Evolutionary conservation across 2,329 filamentous ascomycete genomes (phyloP).

Genomic region (Pestalotiopsis sp.): DNA sequence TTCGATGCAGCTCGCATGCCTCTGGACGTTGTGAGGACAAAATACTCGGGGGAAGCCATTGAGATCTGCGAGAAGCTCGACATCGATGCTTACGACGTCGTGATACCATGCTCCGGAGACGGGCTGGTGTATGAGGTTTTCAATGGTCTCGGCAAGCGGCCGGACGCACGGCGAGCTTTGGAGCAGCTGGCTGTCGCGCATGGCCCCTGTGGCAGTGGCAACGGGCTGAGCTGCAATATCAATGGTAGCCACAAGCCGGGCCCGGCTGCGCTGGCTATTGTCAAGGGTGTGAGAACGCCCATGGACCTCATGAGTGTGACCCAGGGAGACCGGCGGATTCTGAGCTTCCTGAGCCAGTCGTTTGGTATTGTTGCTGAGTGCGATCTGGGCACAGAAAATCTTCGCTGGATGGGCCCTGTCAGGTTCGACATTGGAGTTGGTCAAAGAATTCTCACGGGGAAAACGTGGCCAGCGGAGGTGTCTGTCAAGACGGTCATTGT

Average conservation of each 20-base stretch:
- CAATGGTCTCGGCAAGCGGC: slow-evolving; percentile 81
- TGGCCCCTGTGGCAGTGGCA: slow-evolving; percentile 90
- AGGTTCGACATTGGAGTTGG: slow-evolving; percentile 86
- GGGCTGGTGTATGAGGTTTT: slow-evolving; percentile 92
- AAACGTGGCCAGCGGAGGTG: slow-evolving; percentile 85
- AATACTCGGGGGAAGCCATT: slow-evolving; percentile 73
- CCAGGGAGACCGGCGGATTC: slow-evolving; percentile 70
- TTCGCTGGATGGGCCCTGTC: slow-evolving; percentile 88
- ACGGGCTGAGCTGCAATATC: slow-evolving; percentile 89
- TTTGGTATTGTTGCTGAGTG: slow-evolving; percentile 88
- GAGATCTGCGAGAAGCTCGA: slow-evolving; percentile 77
- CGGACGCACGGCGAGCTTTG: slow-evolving; percentile 75
- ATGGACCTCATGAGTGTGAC: slow-evolving; percentile 88
- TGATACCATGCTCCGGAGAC: slow-evolving; percentile 90
- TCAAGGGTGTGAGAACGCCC: slow-evolving; percentile 84
- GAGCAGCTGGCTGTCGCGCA: slow-evolving; percentile 79
- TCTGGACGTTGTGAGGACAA: slow-evolving; percentile 73
- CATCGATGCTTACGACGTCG: slow-evolving; percentile 78
- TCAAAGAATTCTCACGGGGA: slow-evolving; percentile 73
- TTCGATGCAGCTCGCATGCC: slow-evolving; percentile 79
- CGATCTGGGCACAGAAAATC: slow-evolving; percentile 85
- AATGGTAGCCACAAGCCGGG: slow-evolving; percentile 78
- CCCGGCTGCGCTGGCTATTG: slow-evolving; percentile 76
- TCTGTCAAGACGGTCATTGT: slow-evolving; percentile 81
- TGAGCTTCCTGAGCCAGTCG: slow-evolving; percentile 90